A percentile compares a stretch with the other conserved stretches of the same genome.
These are phyloP conservation scores for Paramecium pentaurelia DNA, from an alignment of 73 alveolate species.

Conservation along the genomic window DNA sequence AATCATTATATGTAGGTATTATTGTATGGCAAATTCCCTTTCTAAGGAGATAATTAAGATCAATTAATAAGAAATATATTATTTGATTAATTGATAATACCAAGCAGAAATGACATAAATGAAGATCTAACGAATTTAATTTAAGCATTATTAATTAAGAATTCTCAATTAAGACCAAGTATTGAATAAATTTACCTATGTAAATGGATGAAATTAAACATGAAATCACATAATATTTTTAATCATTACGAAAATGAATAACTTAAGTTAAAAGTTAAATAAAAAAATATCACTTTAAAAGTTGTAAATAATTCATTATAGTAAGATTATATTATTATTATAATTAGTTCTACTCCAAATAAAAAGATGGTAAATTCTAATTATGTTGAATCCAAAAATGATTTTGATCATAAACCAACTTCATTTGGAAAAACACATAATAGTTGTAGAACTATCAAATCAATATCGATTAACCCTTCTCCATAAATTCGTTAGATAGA, in stretches of 20 bases:
- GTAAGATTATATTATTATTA: neutral
- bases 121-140: neutral
- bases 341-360: neutral
- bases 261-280: neutral
- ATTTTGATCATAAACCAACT: neutral
- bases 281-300: neutral
- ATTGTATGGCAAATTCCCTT: slow-evolving; percentile 77
- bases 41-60: neutral
- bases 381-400: neutral
- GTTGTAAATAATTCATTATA: neutral
- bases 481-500: neutral
- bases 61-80: neutral
- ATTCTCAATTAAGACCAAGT: neutral
- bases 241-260: slow-evolving; percentile 41
- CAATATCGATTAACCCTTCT: neutral
- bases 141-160: neutral
- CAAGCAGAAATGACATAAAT: neutral
- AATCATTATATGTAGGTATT: neutral
- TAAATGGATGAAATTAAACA: slow-evolving; percentile 16
- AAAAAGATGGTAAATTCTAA: neutral
- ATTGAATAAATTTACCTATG: neutral
- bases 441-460: neutral
- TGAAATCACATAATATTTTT: slow-evolving; percentile 28
- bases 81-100: neutral
- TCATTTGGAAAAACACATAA: neutral